phyloP scores from a whole-genome alignment of 169 alveolate genomes.

The Theileria equi region DNA sequence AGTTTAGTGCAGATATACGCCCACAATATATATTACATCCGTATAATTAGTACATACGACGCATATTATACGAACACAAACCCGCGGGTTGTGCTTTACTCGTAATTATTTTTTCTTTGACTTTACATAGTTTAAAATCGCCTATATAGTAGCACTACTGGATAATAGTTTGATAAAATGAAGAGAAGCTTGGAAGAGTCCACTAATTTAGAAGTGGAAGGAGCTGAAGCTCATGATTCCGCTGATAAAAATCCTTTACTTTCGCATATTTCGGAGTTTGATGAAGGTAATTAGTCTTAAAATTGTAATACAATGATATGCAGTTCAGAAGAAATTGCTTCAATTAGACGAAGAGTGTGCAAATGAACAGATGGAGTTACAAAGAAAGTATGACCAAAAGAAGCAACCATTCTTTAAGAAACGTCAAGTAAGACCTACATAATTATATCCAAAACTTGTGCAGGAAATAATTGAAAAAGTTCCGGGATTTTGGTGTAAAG shows the following conservation, averaged over 20 bases:
- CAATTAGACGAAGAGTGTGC: conserved; percentile 86
- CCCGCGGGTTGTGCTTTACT: no score
- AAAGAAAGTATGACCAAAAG: conserved; percentile 83
- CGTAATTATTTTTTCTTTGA: no score
- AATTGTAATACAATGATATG: background rate
- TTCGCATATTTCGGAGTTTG: conserved; percentile 51
- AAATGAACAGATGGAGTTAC: conserved; percentile 82
- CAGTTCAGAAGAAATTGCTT: conserved; percentile 76
- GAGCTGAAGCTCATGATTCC: background rate
- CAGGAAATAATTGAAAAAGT: conserved; percentile 78
- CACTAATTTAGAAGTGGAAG: conserved; percentile 9
- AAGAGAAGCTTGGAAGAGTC: conserved; percentile 44
- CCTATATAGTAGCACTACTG: no score
- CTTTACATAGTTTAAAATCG: no score
- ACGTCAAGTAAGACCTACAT: conserved; percentile 56
- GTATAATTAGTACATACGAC: no score
- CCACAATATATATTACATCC: no score
- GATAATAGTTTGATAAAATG: conserved; percentile 19
- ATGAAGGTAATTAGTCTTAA: conserved; percentile 30
- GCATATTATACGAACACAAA: no score
- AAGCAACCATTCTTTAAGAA: conserved; percentile 83
- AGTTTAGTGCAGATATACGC: no score
- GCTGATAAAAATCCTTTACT: conserved; percentile 45
- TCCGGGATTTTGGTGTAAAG: conserved; percentile 86
- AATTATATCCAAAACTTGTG: background rate